Evolutionary conservation across 2,329 filamentous ascomycete species (phyloP).

Genomic region (Calonectria ilicicola): DNA sequence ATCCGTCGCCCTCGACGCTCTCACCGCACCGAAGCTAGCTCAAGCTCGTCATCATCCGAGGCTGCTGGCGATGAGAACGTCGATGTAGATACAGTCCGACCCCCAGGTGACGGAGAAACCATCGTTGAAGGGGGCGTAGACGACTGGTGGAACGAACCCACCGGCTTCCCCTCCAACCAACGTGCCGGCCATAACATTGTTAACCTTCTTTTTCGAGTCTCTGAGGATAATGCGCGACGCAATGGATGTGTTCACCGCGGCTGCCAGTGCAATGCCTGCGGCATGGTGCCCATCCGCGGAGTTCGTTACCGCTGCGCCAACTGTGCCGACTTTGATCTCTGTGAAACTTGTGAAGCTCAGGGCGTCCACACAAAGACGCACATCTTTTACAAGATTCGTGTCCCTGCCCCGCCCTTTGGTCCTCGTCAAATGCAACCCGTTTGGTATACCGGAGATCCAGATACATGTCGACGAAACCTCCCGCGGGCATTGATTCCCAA

Average conservation of each 20-base stretch:
- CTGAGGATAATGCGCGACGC: conserved; percentile 88
- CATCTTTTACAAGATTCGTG: conserved; percentile 94
- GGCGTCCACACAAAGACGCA: conserved; percentile 88
- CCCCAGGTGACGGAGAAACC: conserved; percentile 53
- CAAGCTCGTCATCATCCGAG: conserved; percentile 56
- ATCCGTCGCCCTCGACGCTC: conserved; percentile 63
- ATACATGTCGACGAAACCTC: conserved; percentile 76
- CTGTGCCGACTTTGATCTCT: conserved; percentile 95
- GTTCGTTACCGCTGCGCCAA: conserved; percentile 95
- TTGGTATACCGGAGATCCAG: conserved; percentile 90
- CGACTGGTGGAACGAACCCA: conserved; percentile 65
- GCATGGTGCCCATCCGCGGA: conserved; percentile 88
- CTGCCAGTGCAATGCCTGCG: conserved; percentile 91
- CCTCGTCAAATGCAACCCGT: conserved; percentile 84
- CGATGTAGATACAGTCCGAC: conserved; percentile 45
- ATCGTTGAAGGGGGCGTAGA: conserved; percentile 57
- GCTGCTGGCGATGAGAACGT: conserved; percentile 59
- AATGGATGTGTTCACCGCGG: conserved; percentile 94
- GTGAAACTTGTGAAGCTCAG: conserved; percentile 89
- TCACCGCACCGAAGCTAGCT: conserved; percentile 51
- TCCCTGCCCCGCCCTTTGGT: conserved; percentile 87
- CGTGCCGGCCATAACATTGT: conserved; percentile 83
- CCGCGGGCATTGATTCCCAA: conserved; percentile 75
- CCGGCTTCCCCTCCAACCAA: conserved; percentile 54
- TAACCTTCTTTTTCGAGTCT: conserved; percentile 89